Evolutionary conservation across 2,329 filamentous ascomycete species (phyloP).

Genomic region (Stemphylium vesicarium): DNA sequence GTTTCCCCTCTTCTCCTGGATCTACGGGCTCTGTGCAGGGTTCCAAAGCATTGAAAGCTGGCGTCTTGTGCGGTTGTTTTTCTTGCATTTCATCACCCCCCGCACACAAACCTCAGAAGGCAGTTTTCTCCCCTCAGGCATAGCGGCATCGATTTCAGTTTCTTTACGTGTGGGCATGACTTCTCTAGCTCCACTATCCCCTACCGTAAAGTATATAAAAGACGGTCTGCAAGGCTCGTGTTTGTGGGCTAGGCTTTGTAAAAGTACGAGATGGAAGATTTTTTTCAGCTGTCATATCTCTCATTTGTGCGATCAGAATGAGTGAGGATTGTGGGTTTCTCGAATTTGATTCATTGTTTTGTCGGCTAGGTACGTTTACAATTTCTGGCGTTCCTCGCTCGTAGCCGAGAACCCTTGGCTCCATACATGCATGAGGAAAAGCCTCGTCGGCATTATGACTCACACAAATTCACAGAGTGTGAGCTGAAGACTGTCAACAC

Average conservation of each 20-base stretch:
- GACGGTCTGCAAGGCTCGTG: slow-evolving; percentile 5
- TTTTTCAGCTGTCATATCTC: background rate
- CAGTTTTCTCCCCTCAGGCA: slow-evolving; percentile 28
- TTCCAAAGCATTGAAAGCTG: slow-evolving; percentile 36
- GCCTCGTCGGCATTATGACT: background rate
- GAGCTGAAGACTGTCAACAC: background rate
- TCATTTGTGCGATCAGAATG: background rate
- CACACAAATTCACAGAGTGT: background rate
- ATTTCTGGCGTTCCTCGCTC: background rate
- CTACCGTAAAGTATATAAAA: slow-evolving; percentile 21
- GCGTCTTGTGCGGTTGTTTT: slow-evolving; percentile 36
- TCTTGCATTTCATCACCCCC: slow-evolving; percentile 29
- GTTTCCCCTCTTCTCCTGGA: slow-evolving; percentile 19
- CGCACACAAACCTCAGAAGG: slow-evolving; percentile 12
- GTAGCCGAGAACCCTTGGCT: background rate
- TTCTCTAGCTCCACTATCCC: slow-evolving; percentile 4
- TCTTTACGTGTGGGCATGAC: slow-evolving; percentile 12
- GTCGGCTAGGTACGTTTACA: background rate
- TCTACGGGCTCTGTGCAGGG: slow-evolving; percentile 17
- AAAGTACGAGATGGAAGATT: slow-evolving; percentile 29
- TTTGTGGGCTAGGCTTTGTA: slow-evolving; percentile 23
- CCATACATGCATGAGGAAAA: background rate
- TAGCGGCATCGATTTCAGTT: slow-evolving; percentile 36
- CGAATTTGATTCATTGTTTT: background rate
- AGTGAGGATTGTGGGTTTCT: background rate